Evolutionary conservation across 306 rosid genomes (phyloP).

Genomic region (Canavalia gladiata): DNA sequence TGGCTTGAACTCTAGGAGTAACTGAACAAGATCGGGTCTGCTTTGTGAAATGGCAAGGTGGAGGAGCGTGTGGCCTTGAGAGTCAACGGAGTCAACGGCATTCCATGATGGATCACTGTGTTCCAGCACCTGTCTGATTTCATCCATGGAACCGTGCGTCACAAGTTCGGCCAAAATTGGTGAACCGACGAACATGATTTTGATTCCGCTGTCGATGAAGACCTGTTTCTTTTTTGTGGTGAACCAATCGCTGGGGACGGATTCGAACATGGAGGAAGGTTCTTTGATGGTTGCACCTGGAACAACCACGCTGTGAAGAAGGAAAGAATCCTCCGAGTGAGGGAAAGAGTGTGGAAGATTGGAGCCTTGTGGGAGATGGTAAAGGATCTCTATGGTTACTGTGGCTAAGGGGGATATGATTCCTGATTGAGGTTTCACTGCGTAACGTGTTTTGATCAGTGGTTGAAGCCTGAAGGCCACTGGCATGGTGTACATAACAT

Average conservation of each 20-base stretch:
- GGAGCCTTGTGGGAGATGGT: constrained; percentile 64
- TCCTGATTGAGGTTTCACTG: constrained; percentile 74
- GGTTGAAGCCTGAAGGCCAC: constrained; percentile 87
- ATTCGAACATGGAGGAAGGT: constrained; percentile 65
- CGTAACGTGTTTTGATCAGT: constrained; percentile 66
- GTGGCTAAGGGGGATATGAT: constrained; percentile 78
- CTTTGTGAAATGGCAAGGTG: constrained; percentile 66
- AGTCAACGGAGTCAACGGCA: constrained; percentile 64
- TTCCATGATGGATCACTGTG: constrained; percentile 67
- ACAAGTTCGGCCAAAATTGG: constrained; percentile 60
- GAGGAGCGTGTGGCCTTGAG: constrained; percentile 62
- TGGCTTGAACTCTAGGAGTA: constrained; percentile 74
- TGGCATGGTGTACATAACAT: constrained; percentile 94
- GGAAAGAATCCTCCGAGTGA: constrained; percentile 67
- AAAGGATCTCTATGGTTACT: constrained; percentile 61
- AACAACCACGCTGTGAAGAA: constrained; percentile 82
- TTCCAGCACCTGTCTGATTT: constrained; percentile 72
- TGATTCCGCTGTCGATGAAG: constrained; percentile 76
- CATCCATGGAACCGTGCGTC: constrained; percentile 69
- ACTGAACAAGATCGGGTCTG: constrained; percentile 74
- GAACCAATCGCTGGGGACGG: constrained; percentile 79
- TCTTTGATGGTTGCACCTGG: constrained; percentile 79
- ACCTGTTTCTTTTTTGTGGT: constrained; percentile 82
- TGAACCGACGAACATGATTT: constrained; percentile 73
- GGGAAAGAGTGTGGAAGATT: constrained; percentile 70